Base-by-base conservation (phyloP, 352 stramenopile species). In the Pythium pyrilobum region DNA sequence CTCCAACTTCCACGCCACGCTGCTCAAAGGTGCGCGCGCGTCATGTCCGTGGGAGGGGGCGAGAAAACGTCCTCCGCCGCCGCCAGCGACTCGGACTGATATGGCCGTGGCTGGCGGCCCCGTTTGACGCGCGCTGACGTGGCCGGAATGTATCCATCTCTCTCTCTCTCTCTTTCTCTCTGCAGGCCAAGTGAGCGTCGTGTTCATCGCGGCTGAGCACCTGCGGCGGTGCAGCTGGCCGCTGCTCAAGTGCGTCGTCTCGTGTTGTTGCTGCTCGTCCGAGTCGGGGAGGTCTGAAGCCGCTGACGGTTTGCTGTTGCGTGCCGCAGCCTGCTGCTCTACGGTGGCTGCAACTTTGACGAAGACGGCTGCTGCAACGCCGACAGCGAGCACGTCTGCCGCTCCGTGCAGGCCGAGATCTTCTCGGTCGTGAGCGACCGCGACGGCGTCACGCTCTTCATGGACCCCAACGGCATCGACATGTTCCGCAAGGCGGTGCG, bases 1-100 rank as follows among this genome's bases (percentile, higher is more conserved):
- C 33, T 92, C 84, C 67, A 94, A 94, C 67, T 92, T 94, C 65
- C 84, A 94, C 64, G 84, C 84, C 34, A 94, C 83, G 58, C 60
- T 94, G 53, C 73, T 94, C 47, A 69, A 74, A 72, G 81, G 83
- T 89, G 42, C 71, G 65, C 57, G 10, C 10, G 10, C 42, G 25
- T 32, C n/a, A n/a, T n/a, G n/a, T n/a, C n/a, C n/a, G n/a, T n/a
- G 23, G 28, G n/a, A n/a, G n/a, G n/a, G n/a, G n/a, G n/a, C n/a
- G n/a, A n/a, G n/a, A n/a, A n/a, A n/a, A n/a, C n/a, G n/a, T n/a
- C n/a, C n/a, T n/a, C n/a, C n/a, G n/a, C n/a, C n/a, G n/a, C n/a
- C n/a, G n/a, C n/a, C n/a, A n/a, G n/a, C n/a, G n/a, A n/a, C n/a
- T n/a, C n/a, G n/a, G n/a, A n/a, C n/a, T n/a, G n/a, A n/a, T n/a